phyloP scores from a whole-genome alignment of 352 stramenopile species.

The Phytophthora agathidicida region DNA sequence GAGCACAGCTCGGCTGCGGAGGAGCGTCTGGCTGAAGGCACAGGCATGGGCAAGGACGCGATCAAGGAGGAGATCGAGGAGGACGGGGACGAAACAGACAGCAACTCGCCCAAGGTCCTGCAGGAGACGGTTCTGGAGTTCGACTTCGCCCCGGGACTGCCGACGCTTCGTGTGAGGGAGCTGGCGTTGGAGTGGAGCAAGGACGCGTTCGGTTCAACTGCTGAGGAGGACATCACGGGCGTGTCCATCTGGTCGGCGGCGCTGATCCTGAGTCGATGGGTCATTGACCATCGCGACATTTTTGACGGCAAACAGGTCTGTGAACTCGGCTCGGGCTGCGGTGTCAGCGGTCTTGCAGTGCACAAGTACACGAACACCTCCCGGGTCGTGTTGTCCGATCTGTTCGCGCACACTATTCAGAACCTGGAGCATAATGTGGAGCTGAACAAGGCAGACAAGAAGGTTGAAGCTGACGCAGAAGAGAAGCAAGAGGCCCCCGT shows the following conservation, averaged over 20 bases:
- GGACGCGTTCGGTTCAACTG: conserved; percentile 78
- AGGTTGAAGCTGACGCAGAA: conserved; percentile 24
- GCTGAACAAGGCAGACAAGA: conserved; percentile 60
- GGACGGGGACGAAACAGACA: conserved; percentile 52
- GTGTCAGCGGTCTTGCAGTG: conserved; percentile 80
- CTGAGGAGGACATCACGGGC: conserved; percentile 87
- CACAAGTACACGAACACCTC: conserved; percentile 81
- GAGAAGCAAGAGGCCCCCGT: conserved; percentile 34
- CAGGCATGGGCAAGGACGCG: conserved; percentile 69
- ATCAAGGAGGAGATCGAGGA: conserved; percentile 76
- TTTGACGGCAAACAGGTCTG: conserved; percentile 83
- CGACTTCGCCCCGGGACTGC: conserved; percentile 59
- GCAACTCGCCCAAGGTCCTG: conserved; percentile 63
- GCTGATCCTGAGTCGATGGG: conserved; percentile 83
- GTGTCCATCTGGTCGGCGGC: conserved; percentile 91
- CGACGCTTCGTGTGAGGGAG: conserved; percentile 76
- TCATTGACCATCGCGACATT: conserved; percentile 65
- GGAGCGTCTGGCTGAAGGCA: conserved; percentile 73
- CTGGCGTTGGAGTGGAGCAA: conserved; percentile 86
- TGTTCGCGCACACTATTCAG: conserved; percentile 83
- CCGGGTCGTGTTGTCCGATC: conserved; percentile 82
- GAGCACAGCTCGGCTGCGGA: conserved; percentile 83
- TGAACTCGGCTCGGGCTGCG: conserved; percentile 83
- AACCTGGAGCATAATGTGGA: conserved; percentile 85
- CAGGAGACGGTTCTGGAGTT: conserved; percentile 88